phyloP scores from a whole-genome alignment of 352 stramenopile genomes.

The Phytophthora pistaciae region DNA sequence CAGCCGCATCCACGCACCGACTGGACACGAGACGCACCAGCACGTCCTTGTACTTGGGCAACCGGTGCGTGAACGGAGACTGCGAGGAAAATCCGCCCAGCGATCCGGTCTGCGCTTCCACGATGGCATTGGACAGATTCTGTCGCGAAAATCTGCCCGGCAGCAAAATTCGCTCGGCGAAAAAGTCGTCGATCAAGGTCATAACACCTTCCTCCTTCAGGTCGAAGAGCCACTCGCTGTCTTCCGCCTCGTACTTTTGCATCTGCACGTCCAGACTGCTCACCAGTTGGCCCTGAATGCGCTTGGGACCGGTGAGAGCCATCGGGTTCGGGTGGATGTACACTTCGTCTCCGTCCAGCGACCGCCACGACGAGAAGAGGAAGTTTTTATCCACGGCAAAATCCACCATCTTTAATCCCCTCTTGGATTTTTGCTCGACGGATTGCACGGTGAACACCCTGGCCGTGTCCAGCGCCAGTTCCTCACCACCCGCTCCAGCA shows the following conservation, averaged over 20 bases:
- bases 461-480: slow-evolving; percentile 57
- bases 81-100: slow-evolving; percentile 34
- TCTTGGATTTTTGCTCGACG: slow-evolving; percentile 28
- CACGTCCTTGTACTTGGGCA: slow-evolving; percentile 76
- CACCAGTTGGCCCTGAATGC: slow-evolving; percentile 60
- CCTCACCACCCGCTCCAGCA: slow-evolving; percentile 35
- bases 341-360: slow-evolving; percentile 61
- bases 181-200: slow-evolving; percentile 69
- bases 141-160: slow-evolving; percentile 74
- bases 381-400: slow-evolving; percentile 76
- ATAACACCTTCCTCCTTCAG: slow-evolving; percentile 50
- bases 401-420: slow-evolving; percentile 73
- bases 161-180: slow-evolving; percentile 61
- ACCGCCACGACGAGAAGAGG: slow-evolving; percentile 80
- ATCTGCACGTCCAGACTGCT: slow-evolving; percentile 72
- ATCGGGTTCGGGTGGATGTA: slow-evolving; percentile 78
- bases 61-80: slow-evolving; percentile 42
- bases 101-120: slow-evolving; percentile 47
- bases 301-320: slow-evolving; percentile 66
- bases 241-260: slow-evolving; percentile 68
- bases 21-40: slow-evolving; percentile 64
- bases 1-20: slow-evolving; percentile 34
- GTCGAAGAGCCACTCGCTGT: slow-evolving; percentile 66
- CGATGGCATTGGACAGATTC: slow-evolving; percentile 68
- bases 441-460: slow-evolving; percentile 62